Conservation (phyloP, 2,329 filamentous ascomycete species). For the Biscogniauxia mediterranea region DNA sequence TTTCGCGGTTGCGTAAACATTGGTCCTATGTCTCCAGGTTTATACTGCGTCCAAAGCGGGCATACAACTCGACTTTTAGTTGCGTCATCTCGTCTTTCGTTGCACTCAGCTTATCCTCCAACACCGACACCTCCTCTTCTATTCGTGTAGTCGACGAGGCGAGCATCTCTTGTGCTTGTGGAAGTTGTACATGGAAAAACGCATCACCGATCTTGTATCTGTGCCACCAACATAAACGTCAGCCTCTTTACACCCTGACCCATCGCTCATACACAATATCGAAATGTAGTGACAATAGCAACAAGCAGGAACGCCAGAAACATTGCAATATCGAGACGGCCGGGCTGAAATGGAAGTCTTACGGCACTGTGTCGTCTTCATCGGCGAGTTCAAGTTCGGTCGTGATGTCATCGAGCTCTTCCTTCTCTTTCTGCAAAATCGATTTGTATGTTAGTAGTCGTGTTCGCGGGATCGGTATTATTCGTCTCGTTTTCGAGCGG, state of each 20-base stretch:
- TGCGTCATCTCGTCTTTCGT: slow-evolving; percentile 84
- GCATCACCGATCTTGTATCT: slow-evolving; percentile 97
- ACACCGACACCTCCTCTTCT: slow-evolving; percentile 69
- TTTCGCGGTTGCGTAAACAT: neutral
- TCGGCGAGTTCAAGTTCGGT: slow-evolving; percentile 91
- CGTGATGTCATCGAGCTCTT: slow-evolving; percentile 91
- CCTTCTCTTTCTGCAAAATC: slow-evolving; percentile 82
- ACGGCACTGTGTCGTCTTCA: slow-evolving; percentile 92
- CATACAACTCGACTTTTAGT: slow-evolving; percentile 90
- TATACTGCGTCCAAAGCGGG: slow-evolving; percentile 92
- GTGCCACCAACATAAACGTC: slow-evolving; percentile 9
- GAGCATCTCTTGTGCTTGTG: slow-evolving; percentile 85
- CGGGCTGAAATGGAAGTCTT: slow-evolving; percentile 36
- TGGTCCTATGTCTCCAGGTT: slow-evolving; percentile 80
- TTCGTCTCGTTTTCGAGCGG: slow-evolving; percentile 1
- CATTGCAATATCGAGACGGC: slow-evolving; percentile 1
- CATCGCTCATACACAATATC: neutral
- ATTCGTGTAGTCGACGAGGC: slow-evolving; percentile 67
- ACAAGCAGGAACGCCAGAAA: neutral
- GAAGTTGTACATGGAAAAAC: slow-evolving; percentile 82
- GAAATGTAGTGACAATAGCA: neutral
- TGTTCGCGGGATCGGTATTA: neutral
- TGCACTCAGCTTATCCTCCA: slow-evolving; percentile 74
- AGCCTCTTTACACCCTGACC: neutral
- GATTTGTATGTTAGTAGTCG: slow-evolving; percentile 21